Conservation (phyloP, 2,329 filamentous ascomycete species). For the Pestalotiopsis sp. region DNA sequence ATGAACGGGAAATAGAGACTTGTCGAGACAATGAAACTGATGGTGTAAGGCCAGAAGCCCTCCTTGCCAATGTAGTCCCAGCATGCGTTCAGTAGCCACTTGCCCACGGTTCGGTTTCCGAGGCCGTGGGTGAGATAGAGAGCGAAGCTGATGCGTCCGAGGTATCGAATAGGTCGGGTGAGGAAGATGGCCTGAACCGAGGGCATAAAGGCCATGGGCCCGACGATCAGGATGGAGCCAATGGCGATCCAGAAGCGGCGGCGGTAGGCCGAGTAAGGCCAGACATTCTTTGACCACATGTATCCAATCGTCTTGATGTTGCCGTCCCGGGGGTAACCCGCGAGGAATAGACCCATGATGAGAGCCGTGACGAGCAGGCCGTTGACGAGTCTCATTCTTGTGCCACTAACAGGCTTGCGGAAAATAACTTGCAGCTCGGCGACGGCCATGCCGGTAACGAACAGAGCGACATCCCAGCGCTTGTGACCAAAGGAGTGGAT, state of each 20-base stretch:
- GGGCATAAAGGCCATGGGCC: constrained; percentile 30
- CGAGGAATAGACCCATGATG: constrained; percentile 28
- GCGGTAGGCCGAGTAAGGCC: constrained; percentile 32
- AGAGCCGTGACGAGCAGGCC: constrained; percentile 23
- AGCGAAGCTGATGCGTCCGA: constrained; percentile 59
- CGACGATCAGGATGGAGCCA: constrained; percentile 39
- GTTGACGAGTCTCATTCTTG: constrained; percentile 23
- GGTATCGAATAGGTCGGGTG: constrained; percentile 51
- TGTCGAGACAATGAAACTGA: constrained; percentile 28
- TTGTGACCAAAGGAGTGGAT: constrained; percentile 29
- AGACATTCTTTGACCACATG: constrained; percentile 30
- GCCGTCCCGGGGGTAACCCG: constrained; percentile 31
- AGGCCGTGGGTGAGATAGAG: constrained; percentile 62
- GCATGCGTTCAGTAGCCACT: constrained; percentile 30
- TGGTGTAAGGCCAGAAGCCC: constrained; percentile 26
- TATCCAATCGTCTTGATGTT: constrained; percentile 29
- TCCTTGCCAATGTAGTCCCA: constrained; percentile 35
- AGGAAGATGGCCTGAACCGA: constrained; percentile 27
- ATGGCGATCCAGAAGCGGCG: constrained; percentile 33
- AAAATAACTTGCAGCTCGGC: constrained; percentile 30
- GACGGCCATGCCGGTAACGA: constrained; percentile 31
- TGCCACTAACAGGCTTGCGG: constrained; percentile 24
- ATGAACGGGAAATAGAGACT: constrained; percentile 33
- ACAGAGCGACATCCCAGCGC: constrained; percentile 32
- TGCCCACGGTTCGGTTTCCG: constrained; percentile 30